These are phyloP conservation scores for Neonectria magnoliae DNA, from an alignment of 2,329 filamentous ascomycete genomes.

Conservation along the genomic window DNA sequence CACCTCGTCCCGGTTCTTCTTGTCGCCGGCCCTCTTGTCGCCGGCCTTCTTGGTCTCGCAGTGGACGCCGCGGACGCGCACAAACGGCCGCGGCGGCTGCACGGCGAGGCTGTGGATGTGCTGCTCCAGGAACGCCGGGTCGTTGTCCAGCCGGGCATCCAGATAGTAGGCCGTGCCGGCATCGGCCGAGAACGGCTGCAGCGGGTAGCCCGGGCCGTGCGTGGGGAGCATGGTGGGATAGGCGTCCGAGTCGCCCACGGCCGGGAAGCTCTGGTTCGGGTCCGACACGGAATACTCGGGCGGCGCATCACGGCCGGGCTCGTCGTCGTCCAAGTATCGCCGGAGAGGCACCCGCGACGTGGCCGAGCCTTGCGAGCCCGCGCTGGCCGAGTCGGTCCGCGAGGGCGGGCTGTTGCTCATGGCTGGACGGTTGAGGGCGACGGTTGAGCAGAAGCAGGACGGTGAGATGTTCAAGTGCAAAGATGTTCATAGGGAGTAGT, in stretches of 20 bases:
- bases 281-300: background rate
- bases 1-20: constrained; percentile 54
- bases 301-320: constrained; percentile 14
- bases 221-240: constrained; percentile 16
- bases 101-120: constrained; percentile 57
- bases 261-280: constrained; percentile 8
- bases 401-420: constrained; percentile 26
- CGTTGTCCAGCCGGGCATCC: constrained; percentile 55
- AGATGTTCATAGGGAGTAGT: background rate
- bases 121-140: constrained; percentile 54
- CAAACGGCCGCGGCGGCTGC: constrained; percentile 62
- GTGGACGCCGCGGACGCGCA: constrained; percentile 65
- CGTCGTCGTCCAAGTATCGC: constrained; percentile 32
- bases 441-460: too few relatives aligned
- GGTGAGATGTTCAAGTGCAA: background rate
- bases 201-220: constrained; percentile 29
- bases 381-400: constrained; percentile 22
- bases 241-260: constrained; percentile 8
- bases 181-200: constrained; percentile 43
- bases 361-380: constrained; percentile 27
- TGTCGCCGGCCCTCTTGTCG: constrained; percentile 54
- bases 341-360: constrained; percentile 32
- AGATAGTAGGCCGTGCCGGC: constrained; percentile 56
- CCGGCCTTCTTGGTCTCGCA: constrained; percentile 55
- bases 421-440: background rate